phyloP scores from a whole-genome alignment of 495 filamentous ascomycete genomes.

The Tuber melanosporum region DNA sequence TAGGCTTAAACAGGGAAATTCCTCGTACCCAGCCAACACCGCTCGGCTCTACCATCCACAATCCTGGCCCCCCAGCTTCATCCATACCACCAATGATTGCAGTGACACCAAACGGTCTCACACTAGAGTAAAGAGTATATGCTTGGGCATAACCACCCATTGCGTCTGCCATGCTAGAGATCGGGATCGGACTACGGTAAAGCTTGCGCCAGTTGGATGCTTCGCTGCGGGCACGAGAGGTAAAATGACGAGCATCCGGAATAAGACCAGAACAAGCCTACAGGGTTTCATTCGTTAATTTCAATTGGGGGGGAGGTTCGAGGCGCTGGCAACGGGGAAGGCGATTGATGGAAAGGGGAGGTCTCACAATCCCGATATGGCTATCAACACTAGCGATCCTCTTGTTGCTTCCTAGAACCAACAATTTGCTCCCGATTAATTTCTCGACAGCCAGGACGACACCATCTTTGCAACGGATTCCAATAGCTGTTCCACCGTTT shows the following conservation, averaged over 20 bases:
- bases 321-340: background rate
- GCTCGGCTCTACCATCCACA: slow-evolving; percentile 99
- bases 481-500: slow-evolving; percentile 93
- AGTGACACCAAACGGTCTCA: slow-evolving; percentile 92
- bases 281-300: slow-evolving; percentile 18
- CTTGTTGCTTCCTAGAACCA: slow-evolving; percentile 91
- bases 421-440: slow-evolving; percentile 85
- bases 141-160: slow-evolving; percentile 94
- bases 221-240: slow-evolving; percentile 89
- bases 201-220: slow-evolving; percentile 76
- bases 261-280: slow-evolving; percentile 90
- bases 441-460: slow-evolving; percentile 96
- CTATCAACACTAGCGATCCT: slow-evolving; percentile 90
- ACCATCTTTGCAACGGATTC: slow-evolving; percentile 94
- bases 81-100: slow-evolving; percentile 93
- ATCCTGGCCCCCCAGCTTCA: slow-evolving; percentile 77
- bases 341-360: slow-evolving; percentile 4
- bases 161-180: slow-evolving; percentile 74
- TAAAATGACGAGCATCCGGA: slow-evolving; percentile 91
- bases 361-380: slow-evolving; percentile 82
- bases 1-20: background rate
- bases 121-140: slow-evolving; percentile 92
- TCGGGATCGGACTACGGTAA: slow-evolving; percentile 88
- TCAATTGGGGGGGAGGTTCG: background rate
- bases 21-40: slow-evolving; percentile 79